phyloP scores from a whole-genome alignment of 352 stramenopile species.

The Phytopythium oedochilum region DNA sequence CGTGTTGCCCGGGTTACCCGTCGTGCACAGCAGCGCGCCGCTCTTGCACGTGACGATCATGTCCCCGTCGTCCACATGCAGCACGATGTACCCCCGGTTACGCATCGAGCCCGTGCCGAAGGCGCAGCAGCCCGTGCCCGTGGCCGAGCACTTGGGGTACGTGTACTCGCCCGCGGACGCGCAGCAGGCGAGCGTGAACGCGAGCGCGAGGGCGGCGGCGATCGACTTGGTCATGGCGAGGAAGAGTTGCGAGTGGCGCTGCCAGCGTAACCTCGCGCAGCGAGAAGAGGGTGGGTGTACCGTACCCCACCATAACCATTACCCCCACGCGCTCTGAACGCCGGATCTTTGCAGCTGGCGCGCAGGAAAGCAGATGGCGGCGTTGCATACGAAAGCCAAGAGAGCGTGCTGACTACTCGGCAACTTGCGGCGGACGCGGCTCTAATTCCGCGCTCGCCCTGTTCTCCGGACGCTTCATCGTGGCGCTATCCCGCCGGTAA shows the following conservation, averaged over 20 bases:
- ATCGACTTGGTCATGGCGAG: conserved; percentile 19
- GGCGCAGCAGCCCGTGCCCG: conserved; percentile 45
- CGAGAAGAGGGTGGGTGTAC: too few relatives aligned
- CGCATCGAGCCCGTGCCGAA: conserved; percentile 52
- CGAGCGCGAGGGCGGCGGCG: conserved; percentile 13
- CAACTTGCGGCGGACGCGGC: background rate
- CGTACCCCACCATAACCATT: background rate
- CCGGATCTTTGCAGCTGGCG: background rate
- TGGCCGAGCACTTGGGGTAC: conserved; percentile 45
- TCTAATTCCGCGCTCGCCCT: background rate
- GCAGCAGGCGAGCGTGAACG: conserved; percentile 8
- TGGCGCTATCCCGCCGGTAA: background rate
- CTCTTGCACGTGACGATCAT: conserved; percentile 64
- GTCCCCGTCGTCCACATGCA: conserved; percentile 33
- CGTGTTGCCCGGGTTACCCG: conserved; percentile 51
- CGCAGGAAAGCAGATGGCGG: background rate
- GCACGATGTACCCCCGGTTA: conserved; percentile 54
- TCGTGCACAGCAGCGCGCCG: conserved; percentile 44
- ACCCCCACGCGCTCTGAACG: too few relatives aligned
- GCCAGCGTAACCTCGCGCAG: too few relatives aligned
- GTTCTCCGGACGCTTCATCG: background rate
- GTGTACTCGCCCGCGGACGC: conserved; percentile 18
- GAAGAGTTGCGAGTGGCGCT: conserved; percentile 6
- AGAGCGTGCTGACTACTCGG: background rate
- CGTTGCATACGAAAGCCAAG: conserved; percentile 1